Conservation (phyloP, 2,329 filamentous ascomycete species). For the Dryadomyces quercivorus region DNA sequence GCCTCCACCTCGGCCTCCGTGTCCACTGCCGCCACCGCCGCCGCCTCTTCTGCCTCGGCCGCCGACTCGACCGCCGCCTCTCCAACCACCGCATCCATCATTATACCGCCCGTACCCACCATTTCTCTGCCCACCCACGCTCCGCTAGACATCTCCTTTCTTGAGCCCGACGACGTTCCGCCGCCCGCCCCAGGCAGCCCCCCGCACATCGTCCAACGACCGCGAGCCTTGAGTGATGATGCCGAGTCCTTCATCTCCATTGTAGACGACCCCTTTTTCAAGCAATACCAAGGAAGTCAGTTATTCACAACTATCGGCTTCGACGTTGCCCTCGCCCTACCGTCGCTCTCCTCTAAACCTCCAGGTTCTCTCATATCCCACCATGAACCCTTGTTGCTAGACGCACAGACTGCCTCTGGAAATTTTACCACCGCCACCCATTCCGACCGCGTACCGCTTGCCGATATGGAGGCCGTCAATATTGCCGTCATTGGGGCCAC, state of each 20-base stretch:
- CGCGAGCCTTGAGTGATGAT: not conserved
- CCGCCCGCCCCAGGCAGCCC: not conserved
- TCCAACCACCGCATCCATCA: not conserved
- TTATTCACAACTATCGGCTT: no score
- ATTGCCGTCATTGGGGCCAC: constrained; percentile 55
- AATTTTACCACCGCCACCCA: constrained; percentile 27
- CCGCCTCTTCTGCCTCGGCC: no score
- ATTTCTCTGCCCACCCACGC: constrained; percentile 1
- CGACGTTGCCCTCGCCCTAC: not conserved
- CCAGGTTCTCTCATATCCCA: constrained; percentile 35
- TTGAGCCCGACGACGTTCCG: constrained; percentile 6
- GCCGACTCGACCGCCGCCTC: not conserved
- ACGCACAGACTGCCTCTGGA: constrained; percentile 27
- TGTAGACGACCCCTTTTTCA: not conserved
- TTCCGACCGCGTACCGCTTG: not conserved
- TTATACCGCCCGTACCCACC: constrained; percentile 3
- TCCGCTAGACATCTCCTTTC: constrained; percentile 11
- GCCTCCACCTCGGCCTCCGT: not conserved
- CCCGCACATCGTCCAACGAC: not conserved
- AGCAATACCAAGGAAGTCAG: not conserved
- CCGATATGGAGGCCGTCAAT: constrained; percentile 46
- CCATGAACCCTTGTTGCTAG: constrained; percentile 26
- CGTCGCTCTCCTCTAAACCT: constrained; percentile 14
- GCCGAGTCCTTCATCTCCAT: not conserved
- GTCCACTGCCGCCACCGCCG: not conserved